Base-by-base conservation (phyloP, 805 yeast species). In the Cyberlindnera subsufficiens region DNA sequence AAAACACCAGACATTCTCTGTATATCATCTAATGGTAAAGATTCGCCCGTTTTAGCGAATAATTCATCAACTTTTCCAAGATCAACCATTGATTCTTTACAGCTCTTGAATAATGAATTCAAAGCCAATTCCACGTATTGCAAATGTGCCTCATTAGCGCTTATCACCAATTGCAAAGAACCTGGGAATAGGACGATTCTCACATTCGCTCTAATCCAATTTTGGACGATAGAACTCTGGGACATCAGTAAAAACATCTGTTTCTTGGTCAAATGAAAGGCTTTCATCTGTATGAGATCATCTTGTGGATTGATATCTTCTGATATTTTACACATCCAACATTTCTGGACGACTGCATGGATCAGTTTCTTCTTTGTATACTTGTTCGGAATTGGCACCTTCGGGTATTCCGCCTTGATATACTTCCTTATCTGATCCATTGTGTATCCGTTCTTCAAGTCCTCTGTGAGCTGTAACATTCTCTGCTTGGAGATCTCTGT, bases 181-280 rank as follows among this genome's bases (percentile, higher is more conserved):
- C 46, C 47, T 2, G 58, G 51, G 1, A 42, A 32, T 18, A 58
- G 39, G 10, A 45, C 40, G n/a, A 58, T 53, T 39, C 48, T 52
- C 3, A 54, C 60, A 35, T 56, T 50, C 2, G 53, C 53, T 37
- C 59, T 47, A 11, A 50, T 44, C 62, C 62, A 56, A 14, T 50
- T 53, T 37, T 46, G 43, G 37, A 56, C 47, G 20, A 53, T 44
- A 8, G 51, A 50, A n/a, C 37, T 39, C 20, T 51, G 54, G 3
- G 44, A 39, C 7, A 52, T n/a, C 6, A 58, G 22, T 5, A 58
- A 15, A 32, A 52, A 56, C 31, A 55, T 36, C 32, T 58, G 47
- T 32, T 43, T 48, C 38, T 47, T 44, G 8, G 44, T 45, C 17
- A 56, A 39, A 25, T 52, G 50, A 25, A 55, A 55, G 8, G 47